Evolutionary conservation across 1,139 yeast species (phyloP).

Genomic region (Taphrina confusa): DNA sequence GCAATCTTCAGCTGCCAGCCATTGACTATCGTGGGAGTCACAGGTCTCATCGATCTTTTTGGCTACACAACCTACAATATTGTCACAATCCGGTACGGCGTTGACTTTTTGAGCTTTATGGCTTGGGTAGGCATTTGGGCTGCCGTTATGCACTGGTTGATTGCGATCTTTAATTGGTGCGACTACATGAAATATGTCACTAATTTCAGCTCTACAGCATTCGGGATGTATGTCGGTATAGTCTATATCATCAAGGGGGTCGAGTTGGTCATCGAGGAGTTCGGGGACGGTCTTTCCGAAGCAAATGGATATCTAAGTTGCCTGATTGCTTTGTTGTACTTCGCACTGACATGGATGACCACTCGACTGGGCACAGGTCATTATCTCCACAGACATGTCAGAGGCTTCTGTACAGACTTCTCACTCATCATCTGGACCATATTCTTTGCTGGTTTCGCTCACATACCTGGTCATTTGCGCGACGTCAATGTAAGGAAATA

Average conservation of each 20-base stretch:
- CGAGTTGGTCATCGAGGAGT: constrained; percentile 74
- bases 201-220: constrained; percentile 83
- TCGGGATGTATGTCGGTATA: constrained; percentile 85
- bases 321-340: constrained; percentile 69
- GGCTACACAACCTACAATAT: constrained; percentile 87
- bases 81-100: constrained; percentile 58
- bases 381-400: constrained; percentile 58
- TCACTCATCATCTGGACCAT: constrained; percentile 80
- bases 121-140: constrained; percentile 95
- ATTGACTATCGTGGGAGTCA: constrained; percentile 92
- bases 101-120: constrained; percentile 87
- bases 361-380: constrained; percentile 64
- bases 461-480: constrained; percentile 66
- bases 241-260: constrained; percentile 92
- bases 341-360: constrained; percentile 70
- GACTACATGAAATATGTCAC: constrained; percentile 72
- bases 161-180: constrained; percentile 72
- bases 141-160: constrained; percentile 72
- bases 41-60: constrained; percentile 85
- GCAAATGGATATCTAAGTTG: constrained; percentile 76
- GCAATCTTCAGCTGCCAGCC: constrained; percentile 90
- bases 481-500: constrained; percentile 58
- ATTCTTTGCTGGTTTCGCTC: constrained; percentile 88
- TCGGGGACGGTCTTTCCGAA: constrained; percentile 48
- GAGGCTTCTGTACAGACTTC: constrained; percentile 80